Base-by-base conservation (phyloP, 148 eudicot genomes). In the Pouteria glomerata region DNA sequence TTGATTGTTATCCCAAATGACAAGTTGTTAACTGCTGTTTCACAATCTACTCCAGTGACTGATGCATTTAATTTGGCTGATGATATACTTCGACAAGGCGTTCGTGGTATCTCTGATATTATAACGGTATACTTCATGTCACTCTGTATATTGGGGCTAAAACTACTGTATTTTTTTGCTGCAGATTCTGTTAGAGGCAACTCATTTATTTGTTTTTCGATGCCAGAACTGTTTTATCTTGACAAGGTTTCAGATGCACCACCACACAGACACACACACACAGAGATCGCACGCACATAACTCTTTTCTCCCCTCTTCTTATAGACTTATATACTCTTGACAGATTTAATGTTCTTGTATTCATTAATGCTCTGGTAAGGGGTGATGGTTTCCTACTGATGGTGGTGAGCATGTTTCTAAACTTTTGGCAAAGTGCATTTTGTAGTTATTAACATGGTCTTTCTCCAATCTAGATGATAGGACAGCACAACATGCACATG, bases 31-130 rank as follows among this genome's bases (percentile, higher is more conserved):
- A 87, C 93, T 72, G 97, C 97, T 24, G 99, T 95, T 77, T 82
- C 99, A 57, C 89, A 83, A 63, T 89, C 96, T 74, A 95, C 99
- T 48, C 99, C 99, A 60, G 98, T 95, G 63, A 95, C 98, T 23
- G 98, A 95, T 80, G 99, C 99, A 73, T 95, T 95, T 73, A 91
- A 86, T 74, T 81, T 95, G 57, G 99, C 99, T 71, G 99, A 95
- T 91, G 97, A 95, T 86, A 91, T 95, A 67, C 89, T 95, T 74
- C 83, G 97, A 50, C 99, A 91, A 85, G 99, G 99, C 72, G 97
- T 95, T 69, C 97, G 97, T 68, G 99, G 99, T 57, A 91, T 95
- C 81, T 95, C 99, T 56, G 99, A 95, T 70, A 95, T 95, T 63
- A 91, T 95, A 63, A 95, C 86, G 87, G 99, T 95, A 92, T 18